Conservation (phyloP, 805 yeast genomes). For the Saturnispora dispora region DNA sequence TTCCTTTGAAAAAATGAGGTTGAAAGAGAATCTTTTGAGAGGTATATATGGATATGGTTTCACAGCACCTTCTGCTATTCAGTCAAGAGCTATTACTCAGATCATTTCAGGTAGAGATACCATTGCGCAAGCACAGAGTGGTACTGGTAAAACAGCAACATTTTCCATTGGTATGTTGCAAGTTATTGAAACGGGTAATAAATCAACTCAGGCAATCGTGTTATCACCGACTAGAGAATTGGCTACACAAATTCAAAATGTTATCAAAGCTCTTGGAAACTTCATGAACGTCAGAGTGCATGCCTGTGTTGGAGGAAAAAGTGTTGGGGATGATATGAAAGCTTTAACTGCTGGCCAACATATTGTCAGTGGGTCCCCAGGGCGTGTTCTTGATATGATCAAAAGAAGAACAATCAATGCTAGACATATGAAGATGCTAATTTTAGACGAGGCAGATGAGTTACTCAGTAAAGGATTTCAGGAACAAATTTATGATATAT, state of each 20-base stretch:
- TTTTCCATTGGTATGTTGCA: conserved; percentile 91
- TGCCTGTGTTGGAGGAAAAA: conserved; percentile 92
- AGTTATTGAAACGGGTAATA: conserved; percentile 60
- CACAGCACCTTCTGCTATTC: conserved; percentile 95
- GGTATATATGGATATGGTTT: conserved; percentile 85
- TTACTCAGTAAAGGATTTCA: conserved; percentile 87
- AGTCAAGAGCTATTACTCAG: conserved; percentile 93
- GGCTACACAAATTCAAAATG: conserved; percentile 87
- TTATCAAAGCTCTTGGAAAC: conserved; percentile 77
- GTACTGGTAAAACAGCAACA: conserved; percentile 99
- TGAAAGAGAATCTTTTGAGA: conserved; percentile 64
- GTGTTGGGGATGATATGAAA: conserved; percentile 71
- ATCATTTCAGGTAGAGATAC: conserved; percentile 92
- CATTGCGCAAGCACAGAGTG: conserved; percentile 97
- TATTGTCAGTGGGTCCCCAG: conserved; percentile 95
- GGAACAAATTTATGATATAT: conserved; percentile 90
- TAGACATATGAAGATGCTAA: conserved; percentile 73
- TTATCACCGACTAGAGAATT: conserved; percentile 95
- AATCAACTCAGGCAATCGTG: conserved; percentile 81
- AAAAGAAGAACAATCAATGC: conserved; percentile 70
- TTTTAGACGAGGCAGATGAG: conserved; percentile 97
- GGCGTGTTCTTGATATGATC: conserved; percentile 86
- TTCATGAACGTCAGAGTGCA: conserved; percentile 79
- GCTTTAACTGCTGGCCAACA: conserved; percentile 72
- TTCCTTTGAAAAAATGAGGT: conserved; percentile 69